Evolutionary conservation across 176 grass and related monocot genomes (phyloP), one percentile per base, ranked within the genome.

Genomic region (Thinopyrum elongatum): DNA sequence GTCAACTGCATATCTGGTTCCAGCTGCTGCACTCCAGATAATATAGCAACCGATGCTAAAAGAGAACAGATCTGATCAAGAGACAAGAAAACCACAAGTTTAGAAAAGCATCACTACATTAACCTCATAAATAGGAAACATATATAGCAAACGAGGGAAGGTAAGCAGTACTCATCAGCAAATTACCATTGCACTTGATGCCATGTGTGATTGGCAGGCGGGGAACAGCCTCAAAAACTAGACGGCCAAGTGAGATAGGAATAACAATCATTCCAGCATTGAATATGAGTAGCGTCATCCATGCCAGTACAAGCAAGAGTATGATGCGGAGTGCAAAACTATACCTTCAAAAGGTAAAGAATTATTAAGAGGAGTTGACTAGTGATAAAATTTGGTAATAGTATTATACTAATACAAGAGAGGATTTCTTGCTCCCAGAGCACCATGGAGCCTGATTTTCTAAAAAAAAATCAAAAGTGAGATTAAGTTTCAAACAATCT

Each of bases 41-140:
- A 99, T 93, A 80, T 96, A 97, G 70, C 92, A 99, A 53, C 97
- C 97, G 72, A 99, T 90, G 76, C 97, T 99, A 73, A 99, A 99
- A 34, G 94, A 95, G 85, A 99, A 98, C 7, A 98, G 66, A 89
- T 98, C 95, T 97, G 82, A 66, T 64, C 8, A 21, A 70, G 64
- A 65, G 7, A 79, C 34, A 74, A 22, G n/a, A 75, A 75, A 75
- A 72, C 14, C 63, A 76, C 10, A 29, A 8, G 29, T 33, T 90
- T 42, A 81, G 19, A 30, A 57, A 74, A 84, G 14, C 29, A 2
- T 57, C 23, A 23, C n/a, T 15, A 33, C 17, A 69, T 19, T 14
- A 27, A 53, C 39, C 23, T 51, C 17, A 2, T 53, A 64, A 84
- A 87, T n/a, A 74, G 17, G 11, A 47, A 28, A 78, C 8, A 4